A percentile compares a stretch with the other conserved stretches of the same genome.
phyloP scores from a whole-genome alignment of 495 filamentous ascomycete genomes.

The Penicillium psychrofluorescens region DNA sequence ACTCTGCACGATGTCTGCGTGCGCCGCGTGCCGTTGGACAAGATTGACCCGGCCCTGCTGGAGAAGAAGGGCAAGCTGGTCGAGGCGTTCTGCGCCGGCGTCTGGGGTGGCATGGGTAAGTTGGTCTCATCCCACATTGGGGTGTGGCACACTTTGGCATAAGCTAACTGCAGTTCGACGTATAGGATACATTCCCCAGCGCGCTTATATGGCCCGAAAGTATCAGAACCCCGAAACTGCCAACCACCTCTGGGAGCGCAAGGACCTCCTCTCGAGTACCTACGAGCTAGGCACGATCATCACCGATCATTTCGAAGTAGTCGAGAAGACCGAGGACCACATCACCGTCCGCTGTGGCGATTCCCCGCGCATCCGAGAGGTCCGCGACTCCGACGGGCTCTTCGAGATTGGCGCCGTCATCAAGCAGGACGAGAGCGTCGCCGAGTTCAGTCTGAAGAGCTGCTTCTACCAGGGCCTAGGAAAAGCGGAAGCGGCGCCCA shows the following conservation, averaged over 20 bases:
- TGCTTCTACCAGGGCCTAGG: slow-evolving; percentile 53
- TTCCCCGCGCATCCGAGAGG: slow-evolving; percentile 48
- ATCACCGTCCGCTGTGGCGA: slow-evolving; percentile 63
- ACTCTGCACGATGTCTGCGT: slow-evolving; percentile 55
- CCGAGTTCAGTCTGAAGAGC: slow-evolving; percentile 62
- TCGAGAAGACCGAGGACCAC: slow-evolving; percentile 53
- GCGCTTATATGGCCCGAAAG: slow-evolving; percentile 52
- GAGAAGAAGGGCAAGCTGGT: slow-evolving; percentile 52
- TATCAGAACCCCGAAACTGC: slow-evolving; percentile 55
- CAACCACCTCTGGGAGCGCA: slow-evolving; percentile 53
- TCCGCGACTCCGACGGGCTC: slow-evolving; percentile 58
- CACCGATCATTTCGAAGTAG: slow-evolving; percentile 72
- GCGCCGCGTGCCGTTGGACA: slow-evolving; percentile 51
- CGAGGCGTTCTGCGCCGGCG: slow-evolving; percentile 56
- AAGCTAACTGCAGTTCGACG: too few relatives aligned
- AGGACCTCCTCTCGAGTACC: slow-evolving; percentile 42
- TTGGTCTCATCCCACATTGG: slow-evolving; percentile 1
- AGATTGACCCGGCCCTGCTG: slow-evolving; percentile 58
- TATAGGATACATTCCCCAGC: slow-evolving; percentile 53
- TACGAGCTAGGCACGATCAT: slow-evolving; percentile 60
- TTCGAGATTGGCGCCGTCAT: slow-evolving; percentile 61
- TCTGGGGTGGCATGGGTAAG: slow-evolving; percentile 60
- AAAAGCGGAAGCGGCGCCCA: slow-evolving; percentile 36
- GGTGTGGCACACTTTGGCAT: slow-evolving; percentile 9
- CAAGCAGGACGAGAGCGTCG: slow-evolving; percentile 50